A percentile compares a stretch with the other conserved stretches of the same genome.
These are phyloP conservation scores for Fusarium armeniacum DNA, from an alignment of 2,329 filamentous ascomycete species.

Conservation along the genomic window DNA sequence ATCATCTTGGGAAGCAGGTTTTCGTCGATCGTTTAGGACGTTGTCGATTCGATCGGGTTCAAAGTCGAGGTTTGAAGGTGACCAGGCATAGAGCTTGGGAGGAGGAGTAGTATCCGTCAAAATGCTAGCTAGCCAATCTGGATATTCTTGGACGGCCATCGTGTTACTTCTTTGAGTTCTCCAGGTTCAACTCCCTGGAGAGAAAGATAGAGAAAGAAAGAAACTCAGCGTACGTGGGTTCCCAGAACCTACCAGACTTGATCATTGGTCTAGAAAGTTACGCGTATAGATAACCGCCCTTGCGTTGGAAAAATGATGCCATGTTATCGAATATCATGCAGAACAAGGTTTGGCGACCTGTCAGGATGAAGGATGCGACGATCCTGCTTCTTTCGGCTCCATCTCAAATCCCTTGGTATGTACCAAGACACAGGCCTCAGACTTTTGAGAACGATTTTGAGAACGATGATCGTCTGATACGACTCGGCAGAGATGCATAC, in stretches of 20 bases:
- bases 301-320: background rate
- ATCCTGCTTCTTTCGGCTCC: background rate
- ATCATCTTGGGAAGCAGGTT: too few species aligned
- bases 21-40: background rate
- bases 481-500: background rate
- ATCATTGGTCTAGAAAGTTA: background rate
- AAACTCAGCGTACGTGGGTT: background rate
- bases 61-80: slow-evolving; percentile 4
- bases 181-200: background rate
- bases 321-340: background rate
- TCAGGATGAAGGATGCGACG: background rate
- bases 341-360: background rate
- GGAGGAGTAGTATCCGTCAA: background rate
- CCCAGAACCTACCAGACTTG: background rate
- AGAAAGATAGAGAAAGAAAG: background rate
- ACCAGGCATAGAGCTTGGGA: slow-evolving; percentile 21
- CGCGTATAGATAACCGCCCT: background rate
- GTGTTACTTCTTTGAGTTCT: background rate
- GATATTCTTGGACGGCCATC: slow-evolving; percentile 2
- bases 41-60: background rate
- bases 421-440: background rate
- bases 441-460: background rate
- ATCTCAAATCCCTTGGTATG: background rate
- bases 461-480: background rate
- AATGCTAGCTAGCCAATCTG: slow-evolving; percentile 4